Conservation (phyloP, 164 flowering plant species). For the Amborella trichopoda region DNA sequence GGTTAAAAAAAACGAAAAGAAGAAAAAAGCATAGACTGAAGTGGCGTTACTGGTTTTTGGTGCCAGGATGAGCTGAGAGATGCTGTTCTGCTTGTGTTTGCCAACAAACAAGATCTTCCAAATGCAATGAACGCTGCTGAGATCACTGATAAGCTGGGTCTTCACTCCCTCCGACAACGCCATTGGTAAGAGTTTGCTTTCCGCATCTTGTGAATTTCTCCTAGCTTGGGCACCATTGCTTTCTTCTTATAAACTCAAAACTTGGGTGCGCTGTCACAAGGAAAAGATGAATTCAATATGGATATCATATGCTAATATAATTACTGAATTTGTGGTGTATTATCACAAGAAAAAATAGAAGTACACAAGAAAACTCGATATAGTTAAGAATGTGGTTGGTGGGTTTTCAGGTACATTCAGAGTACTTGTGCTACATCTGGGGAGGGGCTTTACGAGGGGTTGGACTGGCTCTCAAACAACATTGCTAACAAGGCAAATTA, state of each 20-base stretch:
- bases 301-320: too few species aligned
- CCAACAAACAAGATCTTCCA: conserved; percentile 99
- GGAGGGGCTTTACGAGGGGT: conserved; percentile 89
- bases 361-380: too few species aligned
- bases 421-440: conserved; percentile 98
- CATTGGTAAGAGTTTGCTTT: conserved; percentile 50
- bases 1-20: too few species aligned
- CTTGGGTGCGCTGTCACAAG: too few species aligned
- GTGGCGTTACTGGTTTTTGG: conserved; percentile 1
- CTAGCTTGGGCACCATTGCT: too few species aligned
- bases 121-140: conserved; percentile 99
- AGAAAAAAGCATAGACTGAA: too few species aligned
- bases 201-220: background rate
- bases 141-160: conserved; percentile 95
- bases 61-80: conserved; percentile 93
- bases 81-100: conserved; percentile 95
- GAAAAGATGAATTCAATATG: too few species aligned
- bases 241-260: too few species aligned
- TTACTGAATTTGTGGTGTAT: too few species aligned
- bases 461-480: conserved; percentile 98
- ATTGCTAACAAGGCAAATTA: conserved; percentile 87
- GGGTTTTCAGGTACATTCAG: conserved; percentile 71
- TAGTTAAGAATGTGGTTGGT: too few species aligned
- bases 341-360: too few species aligned
- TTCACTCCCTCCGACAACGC: conserved; percentile 93